These are phyloP conservation scores for Ganoderma lingzhi DNA, from an alignment of 1,284 basidiomycete genomes.

Conservation along the genomic window DNA sequence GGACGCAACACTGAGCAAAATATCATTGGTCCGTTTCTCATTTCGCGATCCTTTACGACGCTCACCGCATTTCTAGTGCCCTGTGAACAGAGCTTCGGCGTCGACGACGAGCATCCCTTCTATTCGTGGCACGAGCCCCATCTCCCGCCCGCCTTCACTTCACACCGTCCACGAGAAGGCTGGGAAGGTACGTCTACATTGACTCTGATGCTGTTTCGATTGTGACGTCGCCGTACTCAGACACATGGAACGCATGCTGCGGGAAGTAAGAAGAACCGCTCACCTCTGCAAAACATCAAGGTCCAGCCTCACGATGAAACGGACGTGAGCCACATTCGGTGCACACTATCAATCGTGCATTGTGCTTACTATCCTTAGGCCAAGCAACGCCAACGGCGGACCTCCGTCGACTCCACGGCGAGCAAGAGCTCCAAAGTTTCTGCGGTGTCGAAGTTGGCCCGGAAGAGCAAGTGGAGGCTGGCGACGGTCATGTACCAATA, in stretches of 20 bases:
- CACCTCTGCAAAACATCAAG: neutral
- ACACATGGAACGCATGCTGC: neutral
- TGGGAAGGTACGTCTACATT: too few species aligned
- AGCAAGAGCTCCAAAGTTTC: neutral
- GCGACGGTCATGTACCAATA: neutral
- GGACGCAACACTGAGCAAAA: too few species aligned
- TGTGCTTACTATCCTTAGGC: neutral
- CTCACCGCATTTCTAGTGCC: neutral
- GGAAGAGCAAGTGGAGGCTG: neutral
- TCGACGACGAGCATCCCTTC: neutral
- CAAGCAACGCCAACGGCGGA: neutral
- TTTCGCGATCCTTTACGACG: neutral
- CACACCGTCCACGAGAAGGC: neutral
- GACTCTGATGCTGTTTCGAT: too few species aligned
- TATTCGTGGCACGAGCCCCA: neutral
- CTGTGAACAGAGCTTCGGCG: neutral
- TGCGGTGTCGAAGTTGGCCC: neutral
- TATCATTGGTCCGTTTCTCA: neutral
- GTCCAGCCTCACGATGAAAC: neutral
- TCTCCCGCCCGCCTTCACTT: neutral
- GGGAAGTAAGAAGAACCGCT: neutral
- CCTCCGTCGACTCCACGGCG: neutral
- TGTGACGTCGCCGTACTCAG: neutral
- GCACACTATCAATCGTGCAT: neutral
- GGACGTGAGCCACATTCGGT: neutral